These are phyloP conservation scores for Aschersonia sp. DNA, from an alignment of 2,329 filamentous ascomycete species.

Conservation along the genomic window DNA sequence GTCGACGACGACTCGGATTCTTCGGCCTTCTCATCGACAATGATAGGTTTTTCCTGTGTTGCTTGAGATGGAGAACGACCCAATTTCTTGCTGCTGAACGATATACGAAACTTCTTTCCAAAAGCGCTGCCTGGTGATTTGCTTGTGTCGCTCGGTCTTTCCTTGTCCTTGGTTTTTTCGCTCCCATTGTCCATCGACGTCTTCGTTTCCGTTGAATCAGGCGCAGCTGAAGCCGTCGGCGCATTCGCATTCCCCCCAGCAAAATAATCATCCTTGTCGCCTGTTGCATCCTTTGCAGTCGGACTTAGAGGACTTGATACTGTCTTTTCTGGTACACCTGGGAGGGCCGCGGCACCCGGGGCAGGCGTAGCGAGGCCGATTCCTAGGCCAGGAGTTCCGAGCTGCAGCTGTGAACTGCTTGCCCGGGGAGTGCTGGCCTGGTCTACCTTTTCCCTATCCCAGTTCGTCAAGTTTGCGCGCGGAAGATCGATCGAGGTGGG, in stretches of 20 bases:
- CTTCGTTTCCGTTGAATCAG: conserved; percentile 32
- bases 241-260: conserved; percentile 31
- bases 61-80: conserved; percentile 46
- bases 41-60: conserved; percentile 54
- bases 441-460: conserved; percentile 24
- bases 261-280: conserved; percentile 65
- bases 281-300: conserved; percentile 46
- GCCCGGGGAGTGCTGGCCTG: conserved; percentile 46
- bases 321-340: conserved; percentile 32
- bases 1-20: conserved; percentile 48
- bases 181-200: conserved; percentile 32
- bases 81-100: conserved; percentile 74
- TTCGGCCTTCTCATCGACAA: conserved; percentile 63
- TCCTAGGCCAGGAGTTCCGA: conserved; percentile 59
- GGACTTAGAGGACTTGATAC: conserved; percentile 28
- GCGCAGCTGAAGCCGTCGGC: conserved; percentile 5
- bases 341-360: conserved; percentile 17
- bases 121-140: conserved; percentile 53
- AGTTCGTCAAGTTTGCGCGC: conserved; percentile 6
- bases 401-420: conserved; percentile 44
- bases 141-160: conserved; percentile 31
- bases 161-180: conserved; percentile 30
- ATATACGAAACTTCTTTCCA: conserved; percentile 75
- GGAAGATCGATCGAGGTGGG: conserved; percentile 42
- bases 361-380: conserved; percentile 66